Evolutionary conservation across 106 monocot species (phyloP).

Genomic region (Posidonia australis): DNA sequence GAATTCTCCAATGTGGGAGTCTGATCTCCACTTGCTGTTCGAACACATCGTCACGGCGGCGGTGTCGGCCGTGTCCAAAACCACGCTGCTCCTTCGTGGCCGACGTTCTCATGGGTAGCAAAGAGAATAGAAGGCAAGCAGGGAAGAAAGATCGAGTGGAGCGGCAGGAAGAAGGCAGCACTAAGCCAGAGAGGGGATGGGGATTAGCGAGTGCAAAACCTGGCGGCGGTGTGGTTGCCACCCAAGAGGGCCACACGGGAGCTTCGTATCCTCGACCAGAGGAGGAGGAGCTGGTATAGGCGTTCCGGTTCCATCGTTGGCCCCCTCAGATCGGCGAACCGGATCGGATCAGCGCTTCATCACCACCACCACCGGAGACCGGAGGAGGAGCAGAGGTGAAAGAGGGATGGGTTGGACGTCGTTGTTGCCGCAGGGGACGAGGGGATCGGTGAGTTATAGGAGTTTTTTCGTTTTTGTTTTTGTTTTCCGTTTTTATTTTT

Average conservation of each 20-base stretch:
- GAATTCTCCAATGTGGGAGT: constrained; percentile 27
- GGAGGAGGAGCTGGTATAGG: constrained; percentile 16
- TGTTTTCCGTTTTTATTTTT: too few species aligned
- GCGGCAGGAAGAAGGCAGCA: too few species aligned
- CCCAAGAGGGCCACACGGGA: constrained; percentile 34
- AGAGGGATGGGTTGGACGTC: background rate
- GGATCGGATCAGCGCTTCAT: background rate
- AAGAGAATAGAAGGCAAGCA: background rate
- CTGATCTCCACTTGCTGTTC: constrained; percentile 34
- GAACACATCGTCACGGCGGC: constrained; percentile 3
- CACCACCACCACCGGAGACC: background rate
- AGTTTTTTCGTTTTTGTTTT: too few species aligned
- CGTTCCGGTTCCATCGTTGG: background rate
- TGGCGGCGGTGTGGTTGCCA: constrained; percentile 91
- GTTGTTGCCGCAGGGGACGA: too few species aligned
- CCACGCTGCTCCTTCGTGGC: background rate
- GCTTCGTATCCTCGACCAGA: constrained; percentile 1
- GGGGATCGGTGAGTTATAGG: too few species aligned
- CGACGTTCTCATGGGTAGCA: background rate
- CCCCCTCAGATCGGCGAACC: background rate
- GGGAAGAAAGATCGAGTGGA: too few species aligned
- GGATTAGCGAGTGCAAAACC: constrained; percentile 85
- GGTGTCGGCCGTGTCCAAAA: background rate
- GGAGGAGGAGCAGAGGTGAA: background rate
- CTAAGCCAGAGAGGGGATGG: too few species aligned